These are phyloP conservation scores for Rhizophagus clarus DNA, from an alignment of 192 early-diverging fungal genomes.

Conservation along the genomic window DNA sequence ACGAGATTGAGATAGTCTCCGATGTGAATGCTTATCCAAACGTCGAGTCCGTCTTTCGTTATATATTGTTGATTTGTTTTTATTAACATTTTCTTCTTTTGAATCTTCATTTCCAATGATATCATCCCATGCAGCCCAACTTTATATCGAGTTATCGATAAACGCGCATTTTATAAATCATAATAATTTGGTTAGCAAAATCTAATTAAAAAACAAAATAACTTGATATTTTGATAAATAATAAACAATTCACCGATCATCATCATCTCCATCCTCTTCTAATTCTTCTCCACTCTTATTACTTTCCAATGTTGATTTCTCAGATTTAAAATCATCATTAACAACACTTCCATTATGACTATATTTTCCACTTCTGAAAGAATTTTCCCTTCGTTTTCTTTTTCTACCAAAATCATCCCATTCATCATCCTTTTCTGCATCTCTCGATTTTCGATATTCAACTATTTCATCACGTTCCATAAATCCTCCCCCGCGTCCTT, in stretches of 20 bases:
- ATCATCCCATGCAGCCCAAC: slow-evolving; percentile 37
- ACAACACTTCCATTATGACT: not conserved
- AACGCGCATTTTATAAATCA: not conserved
- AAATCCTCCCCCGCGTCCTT: slow-evolving; percentile 42
- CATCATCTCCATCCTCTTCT: slow-evolving; percentile 34
- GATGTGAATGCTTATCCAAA: not conserved
- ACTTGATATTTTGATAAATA: not conserved
- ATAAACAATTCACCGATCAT: slow-evolving; percentile 28
- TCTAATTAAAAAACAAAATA: not conserved
- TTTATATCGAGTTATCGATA: not conserved
- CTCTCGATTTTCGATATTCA: slow-evolving; percentile 30
- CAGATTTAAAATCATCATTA: not conserved
- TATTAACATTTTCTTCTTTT: slow-evolving; percentile 3
- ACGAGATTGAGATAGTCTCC: slow-evolving; percentile 29
- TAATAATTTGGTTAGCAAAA: not conserved
- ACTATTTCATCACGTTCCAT: slow-evolving; percentile 40
- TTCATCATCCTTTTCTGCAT: slow-evolving; percentile 37
- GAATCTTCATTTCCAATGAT: slow-evolving; percentile 33
- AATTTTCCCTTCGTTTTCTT: slow-evolving; percentile 18
- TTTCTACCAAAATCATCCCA: slow-evolving; percentile 42
- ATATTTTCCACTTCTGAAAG: not conserved
- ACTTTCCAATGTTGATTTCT: not conserved
- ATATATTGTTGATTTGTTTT: not conserved
- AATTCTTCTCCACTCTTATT: slow-evolving; percentile 26
- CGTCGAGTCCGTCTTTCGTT: not conserved